These are phyloP conservation scores for Mortierella sp. DNA, from an alignment of 371 early-diverging fungal species.

Conservation along the genomic window DNA sequence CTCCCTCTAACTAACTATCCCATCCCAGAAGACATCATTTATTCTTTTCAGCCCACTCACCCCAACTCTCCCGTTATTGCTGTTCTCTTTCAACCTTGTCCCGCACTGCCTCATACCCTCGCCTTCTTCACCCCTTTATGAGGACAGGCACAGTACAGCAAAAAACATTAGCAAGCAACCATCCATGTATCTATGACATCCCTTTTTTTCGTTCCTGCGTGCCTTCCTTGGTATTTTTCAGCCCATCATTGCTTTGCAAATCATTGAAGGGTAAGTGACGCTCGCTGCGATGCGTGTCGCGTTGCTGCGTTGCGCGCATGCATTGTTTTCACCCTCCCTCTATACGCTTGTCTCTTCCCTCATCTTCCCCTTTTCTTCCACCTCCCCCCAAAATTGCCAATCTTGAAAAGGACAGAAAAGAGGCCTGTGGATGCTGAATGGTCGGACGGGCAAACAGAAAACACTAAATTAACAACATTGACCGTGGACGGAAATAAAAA, in stretches of 20 bases:
- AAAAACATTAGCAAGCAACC: not conserved
- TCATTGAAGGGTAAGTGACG: not conserved
- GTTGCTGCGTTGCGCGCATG: not conserved
- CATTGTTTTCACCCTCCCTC: not conserved
- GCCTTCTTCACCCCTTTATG: not conserved
- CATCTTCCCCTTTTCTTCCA: not conserved
- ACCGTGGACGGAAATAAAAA: too few relatives aligned
- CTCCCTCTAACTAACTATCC: not conserved
- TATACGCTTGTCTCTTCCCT: not conserved
- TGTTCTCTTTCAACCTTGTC: not conserved
- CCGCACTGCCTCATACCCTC: slow-evolving; percentile 5
- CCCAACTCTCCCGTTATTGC: not conserved
- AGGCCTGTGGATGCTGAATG: not conserved
- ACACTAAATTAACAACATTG: too few relatives aligned
- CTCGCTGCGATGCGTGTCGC: not conserved
- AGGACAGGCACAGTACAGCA: not conserved
- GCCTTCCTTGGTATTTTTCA: not conserved
- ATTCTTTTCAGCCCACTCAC: not conserved
- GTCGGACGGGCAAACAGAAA: not conserved
- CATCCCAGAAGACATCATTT: not conserved
- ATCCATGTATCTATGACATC: not conserved
- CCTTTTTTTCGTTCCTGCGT: not conserved
- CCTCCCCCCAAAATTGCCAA: not conserved
- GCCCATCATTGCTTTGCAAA: not conserved
- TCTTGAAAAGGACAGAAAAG: not conserved